Percentiles rank a stretch among this genome's conserved stretches.
These are phyloP conservation scores for Exutisphaerella laricina DNA, from an alignment of 2,329 filamentous ascomycete genomes.

Conservation along the genomic window DNA sequence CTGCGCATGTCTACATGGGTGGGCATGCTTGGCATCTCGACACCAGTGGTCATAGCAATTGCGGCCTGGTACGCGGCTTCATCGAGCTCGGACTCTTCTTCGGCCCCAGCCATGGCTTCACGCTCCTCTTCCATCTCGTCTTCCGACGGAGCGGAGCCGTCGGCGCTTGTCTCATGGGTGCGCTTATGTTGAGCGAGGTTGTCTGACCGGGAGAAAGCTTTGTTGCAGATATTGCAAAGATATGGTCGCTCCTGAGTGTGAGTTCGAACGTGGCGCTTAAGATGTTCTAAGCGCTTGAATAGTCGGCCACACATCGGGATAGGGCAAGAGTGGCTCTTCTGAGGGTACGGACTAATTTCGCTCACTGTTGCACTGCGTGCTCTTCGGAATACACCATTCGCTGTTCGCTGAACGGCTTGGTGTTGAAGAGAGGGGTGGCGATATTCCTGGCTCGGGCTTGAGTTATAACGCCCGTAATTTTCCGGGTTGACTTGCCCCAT, in stretches of 20 bases:
- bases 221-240: conserved; percentile 95
- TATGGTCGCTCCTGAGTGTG: conserved; percentile 99
- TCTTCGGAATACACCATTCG: conserved; percentile 72
- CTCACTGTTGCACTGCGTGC: conserved; percentile 93
- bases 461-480: conserved; percentile 58
- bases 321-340: conserved; percentile 98
- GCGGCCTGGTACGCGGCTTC: conserved; percentile 25
- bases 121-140: conserved; percentile 88
- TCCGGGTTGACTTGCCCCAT: conserved; percentile 56
- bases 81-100: conserved; percentile 51
- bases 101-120: conserved; percentile 73
- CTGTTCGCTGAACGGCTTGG: conserved; percentile 55
- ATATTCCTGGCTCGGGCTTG: conserved; percentile 40
- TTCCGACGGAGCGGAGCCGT: conserved; percentile 62
- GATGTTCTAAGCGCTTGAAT: conserved; percentile 98
- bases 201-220: conserved; percentile 96
- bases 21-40: conserved; percentile 32
- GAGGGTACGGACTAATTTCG: conserved; percentile 92
- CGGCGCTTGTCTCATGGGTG: conserved; percentile 73
- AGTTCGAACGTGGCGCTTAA: conserved; percentile 98
- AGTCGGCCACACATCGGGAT: conserved; percentile 95
- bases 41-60: conserved; percentile 27
- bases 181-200: conserved; percentile 89
- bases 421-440: conserved; percentile 50
- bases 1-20: conserved; percentile 33